Evolutionary conservation across 106 monocot species (phyloP), one percentile per base, ranked within the genome.

Genomic region (Cymbidium sinense): DNA sequence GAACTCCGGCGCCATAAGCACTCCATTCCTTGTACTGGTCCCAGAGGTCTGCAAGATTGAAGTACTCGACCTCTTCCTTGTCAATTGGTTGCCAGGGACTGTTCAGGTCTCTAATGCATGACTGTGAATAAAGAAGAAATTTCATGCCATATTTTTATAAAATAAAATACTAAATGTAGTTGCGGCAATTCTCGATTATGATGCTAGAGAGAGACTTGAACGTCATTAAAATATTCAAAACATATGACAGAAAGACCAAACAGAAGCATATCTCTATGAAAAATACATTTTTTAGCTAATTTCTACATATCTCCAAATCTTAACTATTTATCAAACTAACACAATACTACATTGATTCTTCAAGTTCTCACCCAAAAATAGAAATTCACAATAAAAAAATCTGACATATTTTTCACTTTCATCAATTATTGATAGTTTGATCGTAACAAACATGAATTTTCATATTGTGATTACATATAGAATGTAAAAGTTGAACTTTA

Each of bases 11-110:
- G 67, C 96, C 96, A 76, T 88, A 96, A 4, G 83, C 93, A 73
- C 96, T 96, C 89, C 91, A 93, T 79, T 96, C 91, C 20, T 77
- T 71, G 41, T 91, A 96, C 65, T 79, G 83, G 7, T 93, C 89
- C 96, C 96, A 96, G 34, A 96, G 87, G 41, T 96, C 91, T 47
- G 83, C 87, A 34, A 96, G 93, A 51, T 75, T 64, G 50, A 93
- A 93, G 73, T 64, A 89, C 23, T 85, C 78, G 5, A 86, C 74
- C n/a, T 43, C 52, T 9, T 81, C 81, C 47, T 81, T 75, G 50
- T 36, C 74, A 44, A 65, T 34, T 67, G 76, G 75, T 11, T 81
- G 67, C 81, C 82, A 86, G 23, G 74, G 37, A 47, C 69, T 67
- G 61, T 44, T 83, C 30, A 47, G 36, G 31, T 83, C 84, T 77